These are phyloP conservation scores for Monosporascus sp. DNA, from an alignment of 2,329 filamentous ascomycete genomes.

Conservation along the genomic window DNA sequence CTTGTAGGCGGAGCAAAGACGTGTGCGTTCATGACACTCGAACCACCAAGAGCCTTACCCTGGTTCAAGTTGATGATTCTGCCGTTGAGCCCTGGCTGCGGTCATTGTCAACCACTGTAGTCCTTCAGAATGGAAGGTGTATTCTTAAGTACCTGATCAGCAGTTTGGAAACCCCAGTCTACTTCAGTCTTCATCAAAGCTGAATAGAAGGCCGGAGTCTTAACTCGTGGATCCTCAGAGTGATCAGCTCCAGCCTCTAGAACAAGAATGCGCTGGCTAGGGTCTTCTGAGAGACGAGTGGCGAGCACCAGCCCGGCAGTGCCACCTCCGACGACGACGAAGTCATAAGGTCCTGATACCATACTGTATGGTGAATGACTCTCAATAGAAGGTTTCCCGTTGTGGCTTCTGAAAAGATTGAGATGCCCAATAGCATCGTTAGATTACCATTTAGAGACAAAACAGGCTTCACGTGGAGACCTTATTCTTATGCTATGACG, in stretches of 20 bases:
- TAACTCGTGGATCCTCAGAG: background rate
- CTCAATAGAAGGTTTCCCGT: too few relatives aligned
- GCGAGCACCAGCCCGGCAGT: background rate
- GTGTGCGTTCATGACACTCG: background rate
- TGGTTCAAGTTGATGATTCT: background rate
- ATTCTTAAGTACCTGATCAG: background rate
- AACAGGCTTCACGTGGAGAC: too few relatives aligned
- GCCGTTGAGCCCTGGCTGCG: background rate
- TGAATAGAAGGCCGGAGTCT: background rate
- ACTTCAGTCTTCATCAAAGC: background rate
- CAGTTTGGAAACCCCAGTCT: background rate
- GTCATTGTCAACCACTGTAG: background rate
- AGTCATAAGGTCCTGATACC: background rate
- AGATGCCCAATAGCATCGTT: too few relatives aligned
- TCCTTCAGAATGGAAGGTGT: background rate
- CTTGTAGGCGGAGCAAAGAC: slow-evolving; percentile 1
- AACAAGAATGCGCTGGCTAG: background rate
- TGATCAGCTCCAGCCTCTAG: background rate
- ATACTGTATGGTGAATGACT: too few relatives aligned
- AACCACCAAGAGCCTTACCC: slow-evolving; percentile 1
- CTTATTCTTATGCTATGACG: too few relatives aligned
- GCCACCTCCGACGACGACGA: background rate
- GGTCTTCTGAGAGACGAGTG: background rate
- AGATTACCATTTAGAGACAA: too few relatives aligned
- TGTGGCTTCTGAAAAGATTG: too few relatives aligned